A percentile compares a stretch with the other conserved stretches of the same genome.
Evolutionary conservation across 352 stramenopile genomes (phyloP).

Genomic region (Pythium phragmitis): DNA sequence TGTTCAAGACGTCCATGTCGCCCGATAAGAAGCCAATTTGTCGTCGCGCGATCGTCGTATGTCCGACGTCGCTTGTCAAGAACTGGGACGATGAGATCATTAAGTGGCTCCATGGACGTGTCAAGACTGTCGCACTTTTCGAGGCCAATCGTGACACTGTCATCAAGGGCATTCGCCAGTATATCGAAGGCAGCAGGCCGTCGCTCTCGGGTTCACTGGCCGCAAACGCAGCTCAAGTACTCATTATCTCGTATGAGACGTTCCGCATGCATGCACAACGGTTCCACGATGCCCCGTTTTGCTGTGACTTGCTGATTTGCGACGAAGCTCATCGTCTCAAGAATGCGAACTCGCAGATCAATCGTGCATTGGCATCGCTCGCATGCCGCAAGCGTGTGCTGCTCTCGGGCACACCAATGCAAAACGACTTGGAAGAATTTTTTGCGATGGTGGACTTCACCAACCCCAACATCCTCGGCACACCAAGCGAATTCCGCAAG

Average conservation of each 20-base stretch:
- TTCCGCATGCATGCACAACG: constrained; percentile 92
- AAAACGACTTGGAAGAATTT: constrained; percentile 99
- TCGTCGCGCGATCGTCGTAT: constrained; percentile 77
- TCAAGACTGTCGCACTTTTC: constrained; percentile 84
- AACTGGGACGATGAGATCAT: constrained; percentile 91
- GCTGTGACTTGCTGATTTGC: constrained; percentile 97
- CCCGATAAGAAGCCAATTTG: constrained; percentile 53
- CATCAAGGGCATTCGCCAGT: constrained; percentile 80
- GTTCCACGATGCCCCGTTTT: constrained; percentile 81
- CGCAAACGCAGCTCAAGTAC: constrained; percentile 57
- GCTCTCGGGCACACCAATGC: constrained; percentile 97
- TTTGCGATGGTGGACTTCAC: constrained; percentile 96
- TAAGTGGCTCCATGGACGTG: constrained; percentile 82
- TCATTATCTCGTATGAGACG: constrained; percentile 91
- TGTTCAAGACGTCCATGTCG: constrained; percentile 72
- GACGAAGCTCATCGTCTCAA: constrained; percentile 99
- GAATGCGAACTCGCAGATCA: constrained; percentile 95
- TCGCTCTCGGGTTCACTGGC: constrained; percentile 33
- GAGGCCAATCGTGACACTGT: constrained; percentile 81
- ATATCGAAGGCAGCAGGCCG: constrained; percentile 78
- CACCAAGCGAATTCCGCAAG: constrained; percentile 91
- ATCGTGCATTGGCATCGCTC: constrained; percentile 74
- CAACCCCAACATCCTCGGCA: constrained; percentile 82
- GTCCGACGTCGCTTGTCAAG: constrained; percentile 85
- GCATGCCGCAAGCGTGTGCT: constrained; percentile 92